Evolutionary conservation across 768 basidiomycete genomes (phyloP).

Genomic region (Tricholoma terreum): DNA sequence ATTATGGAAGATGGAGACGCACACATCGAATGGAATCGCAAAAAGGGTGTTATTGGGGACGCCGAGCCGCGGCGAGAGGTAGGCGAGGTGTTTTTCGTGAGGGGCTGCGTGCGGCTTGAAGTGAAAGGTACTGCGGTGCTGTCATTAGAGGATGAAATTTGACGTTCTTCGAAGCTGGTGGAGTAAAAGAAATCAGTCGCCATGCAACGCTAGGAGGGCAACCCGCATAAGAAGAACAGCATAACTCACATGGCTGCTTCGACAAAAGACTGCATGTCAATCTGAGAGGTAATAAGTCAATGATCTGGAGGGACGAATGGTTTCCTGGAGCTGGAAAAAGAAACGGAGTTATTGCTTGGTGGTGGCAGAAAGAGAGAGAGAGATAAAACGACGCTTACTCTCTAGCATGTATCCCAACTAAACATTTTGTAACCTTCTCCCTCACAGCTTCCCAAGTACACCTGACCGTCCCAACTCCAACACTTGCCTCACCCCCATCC

Average conservation of each 20-base stretch:
- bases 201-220: no score
- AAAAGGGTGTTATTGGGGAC: constrained; percentile 95
- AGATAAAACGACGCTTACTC: constrained; percentile 84
- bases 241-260: constrained; percentile 85
- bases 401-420: constrained; percentile 81
- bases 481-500: constrained; percentile 27
- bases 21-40: constrained; percentile 86
- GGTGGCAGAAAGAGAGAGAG: no score
- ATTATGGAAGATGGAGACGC: constrained; percentile 86
- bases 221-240: constrained; percentile 30
- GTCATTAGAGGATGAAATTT: constrained; percentile 31
- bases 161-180: constrained; percentile 62
- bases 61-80: constrained; percentile 81
- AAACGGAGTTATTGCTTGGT: no score
- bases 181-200: not conserved
- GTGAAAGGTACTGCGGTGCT: constrained; percentile 3
- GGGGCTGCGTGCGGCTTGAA: constrained; percentile 15
- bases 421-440: constrained; percentile 71
- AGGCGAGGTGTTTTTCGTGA: constrained; percentile 64
- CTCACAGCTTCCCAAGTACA: constrained; percentile 68
- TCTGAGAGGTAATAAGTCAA: constrained; percentile 66
- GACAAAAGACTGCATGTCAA: constrained; percentile 61
- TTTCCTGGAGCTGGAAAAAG: constrained; percentile 80
- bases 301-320: constrained; percentile 81
- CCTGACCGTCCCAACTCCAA: constrained; percentile 31